phyloP scores from a whole-genome alignment of 192 early-diverging fungal species.

The Radiomyces spectabilis region DNA sequence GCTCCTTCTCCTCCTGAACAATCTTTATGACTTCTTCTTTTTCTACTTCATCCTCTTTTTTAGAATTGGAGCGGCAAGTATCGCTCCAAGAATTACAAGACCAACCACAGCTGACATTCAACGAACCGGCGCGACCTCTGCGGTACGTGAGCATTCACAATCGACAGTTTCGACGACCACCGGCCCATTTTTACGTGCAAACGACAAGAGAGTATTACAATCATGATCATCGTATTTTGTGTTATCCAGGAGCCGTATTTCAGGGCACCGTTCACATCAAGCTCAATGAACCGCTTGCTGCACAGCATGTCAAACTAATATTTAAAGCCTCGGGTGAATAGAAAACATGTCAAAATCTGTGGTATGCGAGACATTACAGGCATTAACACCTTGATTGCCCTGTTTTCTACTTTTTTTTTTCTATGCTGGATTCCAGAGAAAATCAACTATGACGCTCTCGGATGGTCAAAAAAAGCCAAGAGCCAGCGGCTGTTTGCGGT shows the following conservation, averaged over 20 bases:
- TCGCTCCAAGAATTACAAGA: no score
- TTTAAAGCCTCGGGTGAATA: conserved; percentile 17
- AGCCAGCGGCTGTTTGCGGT: conserved; percentile 13
- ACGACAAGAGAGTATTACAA: no score
- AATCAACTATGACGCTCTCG: conserved; percentile 5
- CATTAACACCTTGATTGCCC: no score
- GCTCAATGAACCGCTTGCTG: conserved; percentile 2
- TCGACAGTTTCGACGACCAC: neutral
- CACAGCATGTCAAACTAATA: conserved; percentile 18
- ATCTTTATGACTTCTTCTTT: no score
- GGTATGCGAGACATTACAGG: no score
- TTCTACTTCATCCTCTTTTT: no score
- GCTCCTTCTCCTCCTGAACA: no score
- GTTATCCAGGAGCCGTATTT: neutral
- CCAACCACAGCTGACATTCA: no score
- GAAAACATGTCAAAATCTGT: no score
- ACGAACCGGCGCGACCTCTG: neutral
- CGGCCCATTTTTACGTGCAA: neutral
- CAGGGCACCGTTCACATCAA: conserved; percentile 6
- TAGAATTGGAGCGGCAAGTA: no score
- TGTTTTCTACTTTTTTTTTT: neutral
- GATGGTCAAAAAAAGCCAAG: neutral
- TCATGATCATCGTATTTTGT: neutral
- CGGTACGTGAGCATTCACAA: neutral
- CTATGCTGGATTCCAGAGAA: neutral